Evolutionary conservation across 371 early-diverging fungal species (phyloP), one percentile per base, ranked within the genome.

Genomic region (Mortierella sp.): DNA sequence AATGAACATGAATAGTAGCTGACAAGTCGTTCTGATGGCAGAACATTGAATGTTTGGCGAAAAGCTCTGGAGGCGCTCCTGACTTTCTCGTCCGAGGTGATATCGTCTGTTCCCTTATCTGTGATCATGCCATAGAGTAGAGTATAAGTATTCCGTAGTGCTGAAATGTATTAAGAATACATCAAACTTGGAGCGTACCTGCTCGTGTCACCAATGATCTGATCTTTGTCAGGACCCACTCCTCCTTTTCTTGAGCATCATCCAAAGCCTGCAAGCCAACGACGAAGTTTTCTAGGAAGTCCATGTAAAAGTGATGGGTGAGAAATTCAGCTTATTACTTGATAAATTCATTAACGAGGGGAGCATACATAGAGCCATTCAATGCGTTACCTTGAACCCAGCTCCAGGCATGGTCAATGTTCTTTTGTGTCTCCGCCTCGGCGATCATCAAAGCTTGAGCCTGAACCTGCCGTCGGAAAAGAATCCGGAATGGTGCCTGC

Each of bases 1-100:
- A 95, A 96, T 0, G 96, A 94, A 72, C 96, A 95, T 16, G 98
- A 95, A 85, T 97, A 98, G 85, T 96, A 97, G 65, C 93, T 96
- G 48, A 98, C 97, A 62, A 98, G 89, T 57, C 93, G 88, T 80
- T 98, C 99, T 1, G 88, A 87, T 19, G 92, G 86, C 9, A 94
- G 89, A 36, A 97, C 87, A 65, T 92, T 87, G 71, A 98, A 98
- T 3, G 94, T 93, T 77, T 96, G 96, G 38, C 96, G 89, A 88
- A 97, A 98, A 24, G 97, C 92, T 52, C 97, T 87, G 1, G 96
- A 89, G 4, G 98, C 98, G 28, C 93, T 92, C 40, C 97, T 85
- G 70, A 97, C 92, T 72, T 94, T 95, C 64, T 93, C 94, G 82
- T 96, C 96, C 16, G 89, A 86, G 6, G 93, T 90, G 61, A 92